These are phyloP conservation scores for Boletales sp. DNA, from an alignment of 768 basidiomycete species.

Conservation along the genomic window DNA sequence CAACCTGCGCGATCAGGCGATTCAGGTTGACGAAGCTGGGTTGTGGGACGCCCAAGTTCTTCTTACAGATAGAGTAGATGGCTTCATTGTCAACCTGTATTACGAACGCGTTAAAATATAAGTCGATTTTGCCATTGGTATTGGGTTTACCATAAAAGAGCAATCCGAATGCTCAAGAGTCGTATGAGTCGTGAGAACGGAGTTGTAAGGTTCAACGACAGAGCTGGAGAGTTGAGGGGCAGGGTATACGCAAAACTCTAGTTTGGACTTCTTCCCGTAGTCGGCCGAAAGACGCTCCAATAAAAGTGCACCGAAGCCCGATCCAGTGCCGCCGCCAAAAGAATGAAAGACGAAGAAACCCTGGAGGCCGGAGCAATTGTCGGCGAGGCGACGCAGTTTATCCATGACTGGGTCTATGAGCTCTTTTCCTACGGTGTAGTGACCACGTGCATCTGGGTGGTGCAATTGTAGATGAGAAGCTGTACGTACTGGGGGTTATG, in stretches of 20 bases:
- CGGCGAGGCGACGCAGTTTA: constrained; percentile 92
- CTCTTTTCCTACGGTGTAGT: constrained; percentile 99
- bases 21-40: constrained; percentile 95
- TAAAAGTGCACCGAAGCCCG: constrained; percentile 96
- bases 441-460: constrained; percentile 86
- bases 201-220: constrained; percentile 99
- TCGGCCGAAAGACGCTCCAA: constrained; percentile 96
- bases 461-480: constrained; percentile 5
- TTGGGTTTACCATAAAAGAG: constrained; percentile 84
- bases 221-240: constrained; percentile 93
- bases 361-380: constrained; percentile 97
- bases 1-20: constrained; percentile 95
- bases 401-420: constrained; percentile 97
- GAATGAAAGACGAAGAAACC: constrained; percentile 99
- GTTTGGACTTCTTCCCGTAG: constrained; percentile 99
- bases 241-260: constrained; percentile 98
- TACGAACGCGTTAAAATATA: constrained; percentile 6
- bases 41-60: constrained; percentile 77
- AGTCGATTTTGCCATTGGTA: background rate
- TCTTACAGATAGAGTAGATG: constrained; percentile 99
- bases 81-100: constrained; percentile 95
- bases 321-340: constrained; percentile 99
- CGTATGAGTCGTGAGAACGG: constrained; percentile 95
- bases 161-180: constrained; percentile 99
- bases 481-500: background rate